Evolutionary conservation across 2,329 filamentous ascomycete genomes (phyloP).

Genomic region (Talaromyces sp.): DNA sequence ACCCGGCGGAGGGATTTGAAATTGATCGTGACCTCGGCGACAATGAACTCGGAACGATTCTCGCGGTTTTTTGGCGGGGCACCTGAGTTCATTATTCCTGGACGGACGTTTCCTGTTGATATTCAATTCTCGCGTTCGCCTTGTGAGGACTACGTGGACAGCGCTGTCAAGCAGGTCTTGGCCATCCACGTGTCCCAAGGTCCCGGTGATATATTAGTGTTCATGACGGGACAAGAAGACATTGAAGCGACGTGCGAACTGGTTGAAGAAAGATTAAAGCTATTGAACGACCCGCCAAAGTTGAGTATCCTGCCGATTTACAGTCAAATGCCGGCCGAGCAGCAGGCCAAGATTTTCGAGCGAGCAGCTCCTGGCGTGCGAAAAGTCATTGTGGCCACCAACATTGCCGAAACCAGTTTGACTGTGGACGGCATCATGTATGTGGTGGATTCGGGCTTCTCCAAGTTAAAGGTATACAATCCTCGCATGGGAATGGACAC

Average conservation of each 20-base stretch:
- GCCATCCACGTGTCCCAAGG: constrained; percentile 96
- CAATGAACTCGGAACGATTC: constrained; percentile 96
- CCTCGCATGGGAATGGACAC: constrained; percentile 99
- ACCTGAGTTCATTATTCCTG: constrained; percentile 93
- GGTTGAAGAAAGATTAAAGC: constrained; percentile 76
- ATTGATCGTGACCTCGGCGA: constrained; percentile 94
- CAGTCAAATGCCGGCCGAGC: constrained; percentile 97
- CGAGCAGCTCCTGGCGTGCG: constrained; percentile 81
- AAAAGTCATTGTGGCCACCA: constrained; percentile 97
- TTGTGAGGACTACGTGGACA: constrained; percentile 96
- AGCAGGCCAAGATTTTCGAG: constrained; percentile 97
- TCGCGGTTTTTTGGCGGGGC: constrained; percentile 94
- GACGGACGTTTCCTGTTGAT: constrained; percentile 93
- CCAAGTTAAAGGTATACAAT: constrained; percentile 98
- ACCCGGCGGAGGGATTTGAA: constrained; percentile 85
- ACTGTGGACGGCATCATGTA: constrained; percentile 99
- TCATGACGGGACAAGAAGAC: constrained; percentile 99
- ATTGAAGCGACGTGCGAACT: constrained; percentile 96
- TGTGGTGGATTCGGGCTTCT: constrained; percentile 92
- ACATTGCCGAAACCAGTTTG: constrained; percentile 95
- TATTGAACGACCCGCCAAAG: constrained; percentile 90
- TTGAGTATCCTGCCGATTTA: constrained; percentile 95
- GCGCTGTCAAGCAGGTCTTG: constrained; percentile 90
- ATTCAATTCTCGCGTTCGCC: constrained; percentile 92
- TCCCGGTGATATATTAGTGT: constrained; percentile 87